Conservation (phyloP, 805 yeast genomes). For the Lachancea dasiensis region DNA sequence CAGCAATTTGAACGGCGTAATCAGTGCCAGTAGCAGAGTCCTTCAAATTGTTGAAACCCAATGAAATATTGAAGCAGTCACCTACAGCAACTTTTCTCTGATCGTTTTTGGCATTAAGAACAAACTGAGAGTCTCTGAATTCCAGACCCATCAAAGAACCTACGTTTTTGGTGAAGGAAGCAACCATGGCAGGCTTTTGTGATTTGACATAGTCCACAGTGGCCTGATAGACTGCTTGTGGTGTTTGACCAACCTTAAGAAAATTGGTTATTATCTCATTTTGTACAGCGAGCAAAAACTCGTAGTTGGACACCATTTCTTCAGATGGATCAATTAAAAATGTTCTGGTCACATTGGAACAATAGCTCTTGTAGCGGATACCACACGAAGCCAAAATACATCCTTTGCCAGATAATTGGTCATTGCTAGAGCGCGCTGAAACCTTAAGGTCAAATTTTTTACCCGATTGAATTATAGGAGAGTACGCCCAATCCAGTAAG, state of each 20-base stretch:
- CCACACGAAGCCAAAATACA: constrained; percentile 82
- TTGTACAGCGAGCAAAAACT: constrained; percentile 66
- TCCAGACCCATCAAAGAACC: constrained; percentile 91
- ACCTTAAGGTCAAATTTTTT: constrained; percentile 79
- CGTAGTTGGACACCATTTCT: constrained; percentile 73
- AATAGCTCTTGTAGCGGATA: constrained; percentile 79
- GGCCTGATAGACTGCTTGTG: constrained; percentile 61
- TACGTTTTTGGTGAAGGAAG: constrained; percentile 64
- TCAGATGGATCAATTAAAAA: constrained; percentile 84
- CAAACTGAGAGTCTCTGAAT: constrained; percentile 71
- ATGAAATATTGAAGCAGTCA: constrained; percentile 64
- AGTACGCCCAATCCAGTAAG: constrained; percentile 86
- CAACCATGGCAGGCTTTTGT: constrained; percentile 59
- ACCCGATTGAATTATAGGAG: constrained; percentile 87
- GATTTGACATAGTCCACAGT: constrained; percentile 54
- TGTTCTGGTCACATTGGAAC: constrained; percentile 83
- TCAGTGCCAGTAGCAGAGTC: constrained; percentile 46
- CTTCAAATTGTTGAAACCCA: constrained; percentile 66
- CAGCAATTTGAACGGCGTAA: constrained; percentile 72
- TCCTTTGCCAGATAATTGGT: constrained; percentile 61
- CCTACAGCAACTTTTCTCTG: constrained; percentile 57
- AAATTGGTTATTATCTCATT: constrained; percentile 47
- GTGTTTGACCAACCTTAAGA: constrained; percentile 61
- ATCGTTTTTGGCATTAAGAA: constrained; percentile 68
- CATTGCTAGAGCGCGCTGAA: constrained; percentile 68